Evolutionary conservation across 305 asterid species (phyloP).

Genomic region (Withania somnifera): DNA sequence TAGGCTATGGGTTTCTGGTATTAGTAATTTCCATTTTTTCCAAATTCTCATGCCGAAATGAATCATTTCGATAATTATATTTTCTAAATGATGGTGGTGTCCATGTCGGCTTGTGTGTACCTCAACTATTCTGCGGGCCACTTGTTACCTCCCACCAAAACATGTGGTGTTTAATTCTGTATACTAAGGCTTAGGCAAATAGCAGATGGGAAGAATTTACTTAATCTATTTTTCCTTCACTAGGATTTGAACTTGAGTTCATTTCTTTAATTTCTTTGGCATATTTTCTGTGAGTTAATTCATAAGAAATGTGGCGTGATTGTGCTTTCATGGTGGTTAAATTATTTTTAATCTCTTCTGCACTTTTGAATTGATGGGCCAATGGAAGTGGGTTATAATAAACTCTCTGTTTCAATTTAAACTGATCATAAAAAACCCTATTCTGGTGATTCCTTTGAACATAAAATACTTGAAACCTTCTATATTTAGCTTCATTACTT

Average conservation of each 20-base stretch:
- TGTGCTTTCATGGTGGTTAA: neutral
- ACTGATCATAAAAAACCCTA: neutral
- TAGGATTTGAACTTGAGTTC: neutral
- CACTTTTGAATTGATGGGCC: neutral
- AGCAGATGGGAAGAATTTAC: neutral
- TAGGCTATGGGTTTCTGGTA: neutral
- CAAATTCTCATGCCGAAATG: neutral
- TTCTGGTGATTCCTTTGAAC: neutral
- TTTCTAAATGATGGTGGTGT: neutral
- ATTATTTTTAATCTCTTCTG: neutral
- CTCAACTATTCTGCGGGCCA: neutral
- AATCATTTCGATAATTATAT: neutral
- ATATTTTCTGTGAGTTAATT: neutral
- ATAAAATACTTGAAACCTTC: neutral
- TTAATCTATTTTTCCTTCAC: neutral
- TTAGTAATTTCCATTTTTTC: neutral
- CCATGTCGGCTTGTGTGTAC: neutral
- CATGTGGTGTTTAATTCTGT: neutral
- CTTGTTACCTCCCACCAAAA: neutral
- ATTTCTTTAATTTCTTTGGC: neutral
- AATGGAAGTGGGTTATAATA: neutral
- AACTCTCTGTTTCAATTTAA: neutral
- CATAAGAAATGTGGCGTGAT: neutral
- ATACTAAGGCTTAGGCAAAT: neutral
- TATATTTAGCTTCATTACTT: neutral